Conservation (phyloP, 805 yeast genomes). For the Sungouiozyma ichnusensis region DNA sequence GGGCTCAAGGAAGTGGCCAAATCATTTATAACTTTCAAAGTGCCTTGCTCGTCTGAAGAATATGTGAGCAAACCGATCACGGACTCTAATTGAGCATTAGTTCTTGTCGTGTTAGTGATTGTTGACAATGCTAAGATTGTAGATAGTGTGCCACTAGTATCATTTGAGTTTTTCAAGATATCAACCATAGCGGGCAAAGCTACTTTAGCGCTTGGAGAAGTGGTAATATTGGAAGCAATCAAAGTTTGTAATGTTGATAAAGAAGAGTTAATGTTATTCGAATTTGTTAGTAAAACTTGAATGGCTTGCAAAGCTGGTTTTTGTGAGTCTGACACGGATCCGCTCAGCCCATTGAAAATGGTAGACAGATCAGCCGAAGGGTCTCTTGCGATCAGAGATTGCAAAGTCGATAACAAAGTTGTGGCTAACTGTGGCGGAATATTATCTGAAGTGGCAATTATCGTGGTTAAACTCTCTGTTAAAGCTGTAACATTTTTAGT, state of each 20-base stretch:
- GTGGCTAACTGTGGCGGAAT: conserved; percentile 11
- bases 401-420: conserved; percentile 12
- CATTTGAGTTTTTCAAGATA: conserved; percentile 11
- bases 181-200: conserved; percentile 15
- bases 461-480: conserved; percentile 9
- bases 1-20: conserved; percentile 12
- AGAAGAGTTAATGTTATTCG: conserved; percentile 13
- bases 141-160: conserved; percentile 12
- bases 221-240: conserved; percentile 14
- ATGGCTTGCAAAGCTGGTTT: conserved; percentile 15
- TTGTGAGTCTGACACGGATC: conserved; percentile 9
- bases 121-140: conserved; percentile 16
- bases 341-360: conserved; percentile 9
- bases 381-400: conserved; percentile 2
- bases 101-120: conserved; percentile 11
- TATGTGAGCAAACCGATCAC: conserved; percentile 14
- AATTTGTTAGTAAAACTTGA: conserved; percentile 8
- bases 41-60: conserved; percentile 14
- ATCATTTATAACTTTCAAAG: conserved; percentile 8
- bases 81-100: conserved; percentile 17
- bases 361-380: conserved; percentile 3
- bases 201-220: conserved; percentile 12
- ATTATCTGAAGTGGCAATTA: conserved; percentile 9
- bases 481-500: conserved; percentile 18
- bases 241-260: conserved; percentile 11